Evolutionary conservation across 2,329 filamentous ascomycete species (phyloP).

Genomic region (Paecilomyces sp.): DNA sequence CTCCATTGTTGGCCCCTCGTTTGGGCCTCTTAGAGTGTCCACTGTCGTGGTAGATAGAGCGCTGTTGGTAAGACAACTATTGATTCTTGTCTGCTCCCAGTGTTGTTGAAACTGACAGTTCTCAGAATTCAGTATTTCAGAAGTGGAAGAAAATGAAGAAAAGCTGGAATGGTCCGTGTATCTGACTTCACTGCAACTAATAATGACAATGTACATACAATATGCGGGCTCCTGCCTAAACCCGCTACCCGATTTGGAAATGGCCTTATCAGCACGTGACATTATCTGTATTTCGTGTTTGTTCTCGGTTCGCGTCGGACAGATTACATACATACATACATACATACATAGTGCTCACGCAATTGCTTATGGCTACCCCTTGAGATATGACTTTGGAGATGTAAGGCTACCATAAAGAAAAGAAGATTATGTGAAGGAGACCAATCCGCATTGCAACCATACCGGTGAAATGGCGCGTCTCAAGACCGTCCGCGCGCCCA

Average conservation of each 20-base stretch:
- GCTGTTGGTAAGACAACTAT: no score
- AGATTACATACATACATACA: background rate
- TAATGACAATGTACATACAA: no score
- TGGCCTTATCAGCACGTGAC: background rate
- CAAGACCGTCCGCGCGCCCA: conserved; percentile 49
- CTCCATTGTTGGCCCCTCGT: no score
- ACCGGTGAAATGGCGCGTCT: conserved; percentile 22
- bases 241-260: background rate
- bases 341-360: background rate
- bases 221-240: no score
- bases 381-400: background rate
- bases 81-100: no score
- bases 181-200: no score
- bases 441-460: conserved; percentile 1
- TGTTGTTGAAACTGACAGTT: no score
- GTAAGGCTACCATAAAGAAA: background rate
- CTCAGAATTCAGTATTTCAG: no score
- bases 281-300: background rate
- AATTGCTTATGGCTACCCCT: background rate
- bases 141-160: no score
- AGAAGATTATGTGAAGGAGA: background rate
- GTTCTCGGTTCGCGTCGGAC: background rate
- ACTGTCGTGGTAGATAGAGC: no score
- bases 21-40: no score
- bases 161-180: no score